Evolutionary conservation across 164 flowering plant species (phyloP), one percentile per base, ranked within the genome.

Genomic region (Macadamia integrifolia): DNA sequence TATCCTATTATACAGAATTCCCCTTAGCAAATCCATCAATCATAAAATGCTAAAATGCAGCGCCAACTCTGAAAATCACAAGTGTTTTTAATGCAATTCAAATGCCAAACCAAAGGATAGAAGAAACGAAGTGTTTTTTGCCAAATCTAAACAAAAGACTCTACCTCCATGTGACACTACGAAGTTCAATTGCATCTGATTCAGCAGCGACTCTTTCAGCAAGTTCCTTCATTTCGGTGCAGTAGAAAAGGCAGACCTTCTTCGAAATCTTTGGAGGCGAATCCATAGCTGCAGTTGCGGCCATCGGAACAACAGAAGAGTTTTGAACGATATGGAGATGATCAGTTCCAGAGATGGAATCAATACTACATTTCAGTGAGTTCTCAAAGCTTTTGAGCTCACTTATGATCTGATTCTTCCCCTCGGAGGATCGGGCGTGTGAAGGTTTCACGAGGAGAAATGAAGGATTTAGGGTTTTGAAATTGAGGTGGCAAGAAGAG

Each of bases 161-260:
- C 6, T 71, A 93, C 97, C 88, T 86, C 98, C 97, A 93, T 29
- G 71, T 81, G 71, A 93, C 88, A 81, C 72, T 78, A 12, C 97
- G 79, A 2, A 94, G 88, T 79, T 88, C 93, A 75, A 94, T 88
- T 56, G 84, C 65, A 60, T 91, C 97, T 0, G 97, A 91, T 55
- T 87, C 79, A 0, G 90, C 79, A 11, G 93, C 96, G 56, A 91
- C 70, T 72, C 90, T 73, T 72, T 85, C 81, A 1, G 98, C 98
- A 0, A 93, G 89, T 6, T 79, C 78, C 74, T 81, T 77, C 68
- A 86, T 90, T 77, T 94, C 98, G 5, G 76, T 79, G 68, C 87
- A 86, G 80, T 88, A 87, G 71, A 90, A 94, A n/a, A 94, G 85
- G 74, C 85, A 87, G 35, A 94, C 86, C 74, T 78, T 86, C 75